phyloP scores from a whole-genome alignment of 345 rosid species.

The Iberis pinnata region DNA sequence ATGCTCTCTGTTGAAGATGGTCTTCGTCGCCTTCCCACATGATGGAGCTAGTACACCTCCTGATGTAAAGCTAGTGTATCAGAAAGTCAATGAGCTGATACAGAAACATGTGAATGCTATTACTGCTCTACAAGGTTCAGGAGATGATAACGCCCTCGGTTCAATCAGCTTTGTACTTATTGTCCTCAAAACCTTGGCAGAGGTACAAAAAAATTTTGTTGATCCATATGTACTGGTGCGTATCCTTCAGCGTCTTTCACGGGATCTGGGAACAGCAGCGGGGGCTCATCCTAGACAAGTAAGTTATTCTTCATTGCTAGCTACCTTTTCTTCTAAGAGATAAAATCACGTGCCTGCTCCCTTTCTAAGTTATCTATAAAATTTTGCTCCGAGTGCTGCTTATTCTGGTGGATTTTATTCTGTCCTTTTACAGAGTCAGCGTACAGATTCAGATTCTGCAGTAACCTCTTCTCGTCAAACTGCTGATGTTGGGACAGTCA shows the following conservation, averaged over 20 bases:
- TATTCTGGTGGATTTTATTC: slow-evolving; percentile 16
- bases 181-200: slow-evolving; percentile 76
- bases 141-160: slow-evolving; percentile 66
- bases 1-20: slow-evolving; percentile 92
- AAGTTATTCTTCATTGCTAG: slow-evolving; percentile 26
- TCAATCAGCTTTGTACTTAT: slow-evolving; percentile 80
- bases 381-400: slow-evolving; percentile 7
- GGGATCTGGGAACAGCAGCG: slow-evolving; percentile 74
- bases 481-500: slow-evolving; percentile 74
- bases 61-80: slow-evolving; percentile 69
- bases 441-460: slow-evolving; percentile 81
- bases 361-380: slow-evolving; percentile 10
- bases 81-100: slow-evolving; percentile 78
- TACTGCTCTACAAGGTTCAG: slow-evolving; percentile 51
- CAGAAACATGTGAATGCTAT: slow-evolving; percentile 65
- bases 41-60: slow-evolving; percentile 53
- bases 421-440: slow-evolving; percentile 49
- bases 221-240: slow-evolving; percentile 69
- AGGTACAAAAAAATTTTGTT: slow-evolving; percentile 62
- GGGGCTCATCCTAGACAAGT: slow-evolving; percentile 86
- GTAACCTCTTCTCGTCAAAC: slow-evolving; percentile 82
- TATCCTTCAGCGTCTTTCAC: slow-evolving; percentile 77
- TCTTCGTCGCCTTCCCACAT: slow-evolving; percentile 73
- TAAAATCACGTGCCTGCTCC: slow-evolving; percentile 7
- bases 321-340: slow-evolving; percentile 4